Percentiles rank a stretch among this genome's conserved stretches.
Conservation (phyloP, 148 eudicot genomes). For the Diospyros kaki region DNA sequence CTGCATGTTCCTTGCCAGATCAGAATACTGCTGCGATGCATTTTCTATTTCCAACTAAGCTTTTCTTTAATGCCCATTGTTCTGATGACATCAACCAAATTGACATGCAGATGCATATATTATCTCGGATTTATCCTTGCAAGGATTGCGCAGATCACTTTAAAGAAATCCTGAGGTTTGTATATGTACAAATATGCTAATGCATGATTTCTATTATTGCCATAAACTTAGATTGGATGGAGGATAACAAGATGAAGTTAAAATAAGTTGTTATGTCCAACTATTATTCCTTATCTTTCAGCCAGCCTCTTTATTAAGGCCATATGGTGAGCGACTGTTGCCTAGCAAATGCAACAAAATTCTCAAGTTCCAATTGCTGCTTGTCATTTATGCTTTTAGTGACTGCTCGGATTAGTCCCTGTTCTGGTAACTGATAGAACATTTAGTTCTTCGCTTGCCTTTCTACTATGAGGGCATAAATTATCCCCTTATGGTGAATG, state of each 20-base stretch:
- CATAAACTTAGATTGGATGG: background rate
- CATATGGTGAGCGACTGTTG: background rate
- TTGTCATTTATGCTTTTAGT: background rate
- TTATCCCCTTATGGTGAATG: background rate
- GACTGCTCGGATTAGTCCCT: background rate
- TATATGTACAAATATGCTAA: background rate
- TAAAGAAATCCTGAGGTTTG: conserved; percentile 76
- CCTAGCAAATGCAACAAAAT: background rate
- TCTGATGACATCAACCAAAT: background rate
- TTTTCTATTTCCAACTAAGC: too few species aligned
- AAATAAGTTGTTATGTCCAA: background rate
- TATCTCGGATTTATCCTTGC: conserved; percentile 90
- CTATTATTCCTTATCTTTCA: background rate
- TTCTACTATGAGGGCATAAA: background rate
- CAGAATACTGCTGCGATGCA: too few species aligned
- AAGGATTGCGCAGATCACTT: conserved; percentile 98
- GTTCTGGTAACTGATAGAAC: background rate
- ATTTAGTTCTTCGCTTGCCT: background rate
- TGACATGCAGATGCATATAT: conserved; percentile 69
- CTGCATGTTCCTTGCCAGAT: too few species aligned
- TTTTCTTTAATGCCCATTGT: too few species aligned
- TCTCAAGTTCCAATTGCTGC: background rate
- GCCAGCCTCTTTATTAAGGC: conserved; percentile 1
- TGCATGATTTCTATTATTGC: background rate
- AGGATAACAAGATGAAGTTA: background rate